Evolutionary conservation across 805 yeast species (phyloP).

Genomic region (Kluyveromyces dobzhanskii): DNA sequence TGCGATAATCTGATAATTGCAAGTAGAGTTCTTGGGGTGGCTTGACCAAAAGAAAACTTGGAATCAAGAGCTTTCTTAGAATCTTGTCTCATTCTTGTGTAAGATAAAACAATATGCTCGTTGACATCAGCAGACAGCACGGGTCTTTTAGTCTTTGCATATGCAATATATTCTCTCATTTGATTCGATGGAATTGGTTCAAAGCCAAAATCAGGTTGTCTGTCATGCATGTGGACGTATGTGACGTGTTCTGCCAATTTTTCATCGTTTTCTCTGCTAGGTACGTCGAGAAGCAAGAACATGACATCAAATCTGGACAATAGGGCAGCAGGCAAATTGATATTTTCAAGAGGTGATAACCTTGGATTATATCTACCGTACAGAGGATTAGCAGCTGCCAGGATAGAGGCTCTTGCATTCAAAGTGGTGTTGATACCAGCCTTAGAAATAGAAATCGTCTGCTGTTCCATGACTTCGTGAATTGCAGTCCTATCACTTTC

Average conservation of each 20-base stretch:
- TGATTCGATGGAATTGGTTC: constrained; percentile 72
- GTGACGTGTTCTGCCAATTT: constrained; percentile 90
- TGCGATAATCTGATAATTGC: constrained; percentile 90
- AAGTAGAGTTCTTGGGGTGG: constrained; percentile 89
- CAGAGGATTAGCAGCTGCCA: constrained; percentile 98
- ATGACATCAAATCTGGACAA: constrained; percentile 89
- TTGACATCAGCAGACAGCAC: constrained; percentile 75
- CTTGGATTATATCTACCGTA: constrained; percentile 91
- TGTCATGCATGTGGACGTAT: constrained; percentile 87
- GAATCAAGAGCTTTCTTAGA: constrained; percentile 72
- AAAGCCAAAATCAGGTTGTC: constrained; percentile 70
- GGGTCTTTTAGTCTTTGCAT: constrained; percentile 82
- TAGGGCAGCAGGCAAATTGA: constrained; percentile 93
- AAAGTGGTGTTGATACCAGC: constrained; percentile 96
- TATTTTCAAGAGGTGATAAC: constrained; percentile 87
- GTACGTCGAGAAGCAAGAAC: constrained; percentile 79
- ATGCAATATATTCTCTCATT: constrained; percentile 79
- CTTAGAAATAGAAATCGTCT: constrained; percentile 92
- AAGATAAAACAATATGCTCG: constrained; percentile 76
- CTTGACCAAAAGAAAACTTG: constrained; percentile 73
- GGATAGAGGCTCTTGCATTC: constrained; percentile 88
- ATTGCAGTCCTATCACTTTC: constrained; percentile 94
- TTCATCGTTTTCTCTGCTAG: constrained; percentile 71
- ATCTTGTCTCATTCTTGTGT: constrained; percentile 88
- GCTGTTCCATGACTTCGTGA: constrained; percentile 96